These are phyloP conservation scores for Solanum tarijense DNA, from an alignment of 257 asterid species.

Conservation along the genomic window DNA sequence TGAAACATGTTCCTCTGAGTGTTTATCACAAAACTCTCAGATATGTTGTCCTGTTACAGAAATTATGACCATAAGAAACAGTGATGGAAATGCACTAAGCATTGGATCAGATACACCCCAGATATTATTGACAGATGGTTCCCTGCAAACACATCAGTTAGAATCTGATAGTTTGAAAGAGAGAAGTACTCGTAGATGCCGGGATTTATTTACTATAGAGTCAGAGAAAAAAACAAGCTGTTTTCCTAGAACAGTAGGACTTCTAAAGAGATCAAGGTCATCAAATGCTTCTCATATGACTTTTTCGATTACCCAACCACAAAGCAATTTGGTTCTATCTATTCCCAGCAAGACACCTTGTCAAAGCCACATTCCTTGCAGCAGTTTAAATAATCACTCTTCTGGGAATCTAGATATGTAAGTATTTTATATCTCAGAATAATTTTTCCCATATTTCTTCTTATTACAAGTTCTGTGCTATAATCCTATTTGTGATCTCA, in stretches of 20 bases:
- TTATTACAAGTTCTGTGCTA: not conserved
- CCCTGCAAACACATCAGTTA: conserved; percentile 1
- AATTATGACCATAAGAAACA: conserved; percentile 35
- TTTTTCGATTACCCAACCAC: not conserved
- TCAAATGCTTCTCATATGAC: conserved; percentile 2
- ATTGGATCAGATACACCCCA: conserved; percentile 23
- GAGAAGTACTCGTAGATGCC: conserved; percentile 11
- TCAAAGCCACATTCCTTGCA: conserved; percentile 13
- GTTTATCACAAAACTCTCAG: conserved; percentile 40
- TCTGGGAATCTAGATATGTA: conserved; percentile 12
- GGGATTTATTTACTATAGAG: conserved; percentile 12
- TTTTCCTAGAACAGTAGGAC: conserved; percentile 16
- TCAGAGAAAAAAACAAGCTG: conserved; percentile 25
- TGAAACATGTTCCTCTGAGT: conserved; percentile 48
- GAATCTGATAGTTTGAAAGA: conserved; percentile 13
- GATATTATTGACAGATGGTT: conserved; percentile 6
- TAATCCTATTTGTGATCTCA: not conserved
- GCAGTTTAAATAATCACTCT: conserved; percentile 11
- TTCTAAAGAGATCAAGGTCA: conserved; percentile 6
- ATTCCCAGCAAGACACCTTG: conserved; percentile 14
- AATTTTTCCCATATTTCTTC: not conserved
- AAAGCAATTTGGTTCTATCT: conserved; percentile 9
- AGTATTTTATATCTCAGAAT: not conserved
- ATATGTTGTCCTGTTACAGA: conserved; percentile 42
- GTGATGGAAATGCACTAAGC: conserved; percentile 54